phyloP scores from a whole-genome alignment of 2,329 filamentous ascomycete species.

The Bipolaris gigantea region DNA sequence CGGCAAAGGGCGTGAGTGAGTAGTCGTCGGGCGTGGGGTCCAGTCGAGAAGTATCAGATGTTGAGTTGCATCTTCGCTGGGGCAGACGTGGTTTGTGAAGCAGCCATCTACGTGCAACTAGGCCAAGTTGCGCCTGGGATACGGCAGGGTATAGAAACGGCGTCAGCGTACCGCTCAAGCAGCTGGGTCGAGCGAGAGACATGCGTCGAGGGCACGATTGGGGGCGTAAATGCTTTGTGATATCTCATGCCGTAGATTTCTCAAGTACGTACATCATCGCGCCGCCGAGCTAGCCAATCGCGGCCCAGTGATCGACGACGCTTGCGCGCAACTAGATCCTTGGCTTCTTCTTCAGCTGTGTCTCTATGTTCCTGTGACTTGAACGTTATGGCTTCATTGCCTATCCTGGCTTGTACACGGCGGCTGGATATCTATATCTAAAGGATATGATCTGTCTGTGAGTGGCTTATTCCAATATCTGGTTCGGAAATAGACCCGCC shows the following conservation, averaged over 20 bases:
- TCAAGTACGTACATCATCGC: background rate
- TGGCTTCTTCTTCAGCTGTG: background rate
- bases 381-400: background rate
- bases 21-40: conserved; percentile 86
- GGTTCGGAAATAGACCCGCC: background rate
- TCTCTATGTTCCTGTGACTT: background rate
- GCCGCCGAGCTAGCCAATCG: conserved; percentile 9
- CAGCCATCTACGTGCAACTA: conserved; percentile 24
- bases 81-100: conserved; percentile 16
- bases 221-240: background rate
- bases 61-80: conserved; percentile 36
- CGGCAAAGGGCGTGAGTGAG: conserved; percentile 78
- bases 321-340: conserved; percentile 1
- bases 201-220: conserved; percentile 23
- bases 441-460: background rate
- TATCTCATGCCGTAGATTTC: conserved; percentile 2
- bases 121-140: conserved; percentile 25
- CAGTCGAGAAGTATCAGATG: conserved; percentile 49
- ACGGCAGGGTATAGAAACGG: conserved; percentile 53
- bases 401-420: background rate
- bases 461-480: background rate
- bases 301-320: conserved; percentile 8
- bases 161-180: conserved; percentile 43
- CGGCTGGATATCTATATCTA: background rate
- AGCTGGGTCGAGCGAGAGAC: conserved; percentile 34